Evolutionary conservation across 768 basidiomycete genomes (phyloP).

Genomic region (Leccinum pellstonianum): DNA sequence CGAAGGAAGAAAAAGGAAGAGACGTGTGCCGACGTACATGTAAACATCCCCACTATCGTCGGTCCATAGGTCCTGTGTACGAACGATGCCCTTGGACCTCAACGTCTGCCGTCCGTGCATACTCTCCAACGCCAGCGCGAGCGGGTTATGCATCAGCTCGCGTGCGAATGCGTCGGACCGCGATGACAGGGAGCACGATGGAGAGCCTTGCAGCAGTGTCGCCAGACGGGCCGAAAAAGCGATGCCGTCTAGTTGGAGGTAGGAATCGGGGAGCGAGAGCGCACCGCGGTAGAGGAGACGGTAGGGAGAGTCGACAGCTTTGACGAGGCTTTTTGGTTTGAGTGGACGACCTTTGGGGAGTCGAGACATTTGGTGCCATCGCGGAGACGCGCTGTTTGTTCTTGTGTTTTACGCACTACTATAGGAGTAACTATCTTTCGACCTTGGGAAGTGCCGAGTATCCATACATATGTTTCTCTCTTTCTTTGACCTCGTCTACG

Average conservation of each 20-base stretch:
- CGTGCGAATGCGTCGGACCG: constrained; percentile 25
- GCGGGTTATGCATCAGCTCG: constrained; percentile 64
- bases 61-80: constrained; percentile 53
- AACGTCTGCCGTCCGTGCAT: constrained; percentile 74
- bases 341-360: not conserved
- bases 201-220: constrained; percentile 24
- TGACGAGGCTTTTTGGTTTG: too few relatives aligned
- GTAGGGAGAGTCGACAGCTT: not conserved
- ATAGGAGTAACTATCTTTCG: too few relatives aligned
- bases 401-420: too few relatives aligned
- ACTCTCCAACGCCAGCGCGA: constrained; percentile 72
- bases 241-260: constrained; percentile 55
- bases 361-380: too few relatives aligned
- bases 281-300: constrained; percentile 64
- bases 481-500: too few relatives aligned
- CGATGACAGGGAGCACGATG: constrained; percentile 7
- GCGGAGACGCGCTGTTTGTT: too few relatives aligned
- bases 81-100: constrained; percentile 53
- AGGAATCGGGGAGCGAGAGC: constrained; percentile 69
- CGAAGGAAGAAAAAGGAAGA: too few relatives aligned
- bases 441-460: too few relatives aligned
- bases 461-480: too few relatives aligned
- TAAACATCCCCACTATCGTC: constrained; percentile 55
- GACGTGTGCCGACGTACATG: constrained; percentile 36
- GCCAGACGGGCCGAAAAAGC: constrained; percentile 56